Evolutionary conservation across 176 grass and related monocot genomes (phyloP).

Genomic region (Panicum miliaceum): DNA sequence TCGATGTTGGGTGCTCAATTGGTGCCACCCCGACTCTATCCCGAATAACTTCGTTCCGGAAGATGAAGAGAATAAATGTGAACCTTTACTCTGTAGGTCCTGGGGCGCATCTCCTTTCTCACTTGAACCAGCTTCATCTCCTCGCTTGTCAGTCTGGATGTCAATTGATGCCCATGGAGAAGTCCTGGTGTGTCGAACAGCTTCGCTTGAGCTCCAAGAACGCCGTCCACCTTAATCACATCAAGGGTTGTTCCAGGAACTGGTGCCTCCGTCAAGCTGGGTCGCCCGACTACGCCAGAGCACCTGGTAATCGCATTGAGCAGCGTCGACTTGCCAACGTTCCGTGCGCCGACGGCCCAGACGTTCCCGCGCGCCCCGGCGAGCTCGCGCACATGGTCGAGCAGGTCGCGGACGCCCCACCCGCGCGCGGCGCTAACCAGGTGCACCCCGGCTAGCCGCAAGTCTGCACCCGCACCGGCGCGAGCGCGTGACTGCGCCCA

Average conservation of each 20-base stretch:
- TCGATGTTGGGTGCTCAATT: no score
- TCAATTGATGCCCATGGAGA: constrained; percentile 84
- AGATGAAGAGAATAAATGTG: not conserved
- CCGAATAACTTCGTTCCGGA: no score
- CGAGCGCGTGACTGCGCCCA: constrained; percentile 67
- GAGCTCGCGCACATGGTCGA: constrained; percentile 69
- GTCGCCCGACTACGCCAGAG: constrained; percentile 32
- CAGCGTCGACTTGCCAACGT: constrained; percentile 84
- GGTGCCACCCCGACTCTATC: no score
- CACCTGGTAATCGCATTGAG: constrained; percentile 83
- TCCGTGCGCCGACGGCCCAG: constrained; percentile 86
- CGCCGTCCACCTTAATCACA: constrained; percentile 68
- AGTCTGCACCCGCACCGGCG: constrained; percentile 50
- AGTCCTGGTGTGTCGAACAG: constrained; percentile 85
- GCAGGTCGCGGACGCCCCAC: constrained; percentile 75
- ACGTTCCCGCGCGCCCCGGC: constrained; percentile 73
- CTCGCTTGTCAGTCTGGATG: constrained; percentile 62
- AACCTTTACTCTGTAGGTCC: constrained; percentile 95
- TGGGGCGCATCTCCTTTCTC: constrained; percentile 70
- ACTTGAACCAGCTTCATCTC: constrained; percentile 86
- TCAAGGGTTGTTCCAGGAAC: constrained; percentile 88
- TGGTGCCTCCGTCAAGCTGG: constrained; percentile 77
- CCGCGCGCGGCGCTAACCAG: constrained; percentile 65
- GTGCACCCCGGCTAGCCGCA: constrained; percentile 62
- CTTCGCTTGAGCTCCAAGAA: constrained; percentile 74